These are phyloP conservation scores for Penicillium psychrosexuale DNA, from an alignment of 2,329 filamentous ascomycete genomes.

Conservation along the genomic window DNA sequence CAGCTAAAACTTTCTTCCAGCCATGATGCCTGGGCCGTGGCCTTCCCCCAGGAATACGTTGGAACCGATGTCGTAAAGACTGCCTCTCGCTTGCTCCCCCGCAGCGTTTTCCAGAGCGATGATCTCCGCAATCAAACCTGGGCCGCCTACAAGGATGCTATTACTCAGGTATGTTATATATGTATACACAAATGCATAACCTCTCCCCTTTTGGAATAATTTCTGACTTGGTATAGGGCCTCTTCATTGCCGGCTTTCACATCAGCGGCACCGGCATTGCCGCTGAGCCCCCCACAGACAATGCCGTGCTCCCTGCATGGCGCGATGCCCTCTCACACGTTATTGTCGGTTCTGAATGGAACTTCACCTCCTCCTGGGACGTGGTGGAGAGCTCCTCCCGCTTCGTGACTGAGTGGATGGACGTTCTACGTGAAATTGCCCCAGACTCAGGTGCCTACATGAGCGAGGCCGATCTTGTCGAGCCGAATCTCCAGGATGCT, in stretches of 20 bases:
- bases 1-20: no score
- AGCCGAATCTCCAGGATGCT: conserved; percentile 40
- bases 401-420: conserved; percentile 22
- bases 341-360: conserved; percentile 29
- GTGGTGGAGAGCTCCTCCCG: conserved; percentile 10
- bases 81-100: no score
- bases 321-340: conserved; percentile 45
- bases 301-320: conserved; percentile 36
- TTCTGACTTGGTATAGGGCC: conserved; percentile 11
- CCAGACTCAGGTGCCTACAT: conserved; percentile 33
- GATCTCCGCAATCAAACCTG: no score
- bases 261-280: conserved; percentile 21
- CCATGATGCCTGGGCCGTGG: conserved; percentile 4
- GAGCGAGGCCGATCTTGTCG: conserved; percentile 40
- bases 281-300: conserved; percentile 15
- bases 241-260: conserved; percentile 25
- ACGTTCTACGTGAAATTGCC: conserved; percentile 17
- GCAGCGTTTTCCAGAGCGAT: no score
- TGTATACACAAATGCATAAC: no score
- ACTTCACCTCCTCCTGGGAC: conserved; percentile 13
- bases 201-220: no score
- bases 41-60: no score
- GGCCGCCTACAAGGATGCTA: no score
- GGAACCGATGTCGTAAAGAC: no score
- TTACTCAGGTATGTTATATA: no score